A percentile compares a stretch with the other conserved stretches of the same genome.
Evolutionary conservation across 1,284 basidiomycete species (phyloP).

Genomic region (Amylostereum areolatum): DNA sequence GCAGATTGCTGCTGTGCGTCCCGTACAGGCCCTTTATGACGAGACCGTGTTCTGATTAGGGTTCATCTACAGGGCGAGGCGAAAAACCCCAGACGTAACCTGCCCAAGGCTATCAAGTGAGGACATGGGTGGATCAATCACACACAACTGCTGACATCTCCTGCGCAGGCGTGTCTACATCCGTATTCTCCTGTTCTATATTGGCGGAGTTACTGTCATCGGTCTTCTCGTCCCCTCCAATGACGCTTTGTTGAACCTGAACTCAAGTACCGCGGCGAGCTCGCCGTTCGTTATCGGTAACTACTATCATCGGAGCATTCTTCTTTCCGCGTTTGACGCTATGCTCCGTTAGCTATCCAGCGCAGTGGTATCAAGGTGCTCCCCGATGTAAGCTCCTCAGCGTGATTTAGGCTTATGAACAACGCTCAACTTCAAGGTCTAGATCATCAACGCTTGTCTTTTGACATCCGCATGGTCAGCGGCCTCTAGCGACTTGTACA

Average conservation of each 20-base stretch:
- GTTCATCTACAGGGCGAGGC: no score
- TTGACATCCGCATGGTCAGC: slow-evolving; percentile 86
- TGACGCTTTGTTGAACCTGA: slow-evolving; percentile 49
- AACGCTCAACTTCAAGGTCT: no score
- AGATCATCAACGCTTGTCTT: slow-evolving; percentile 84
- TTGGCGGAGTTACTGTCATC: slow-evolving; percentile 50
- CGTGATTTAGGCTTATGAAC: background rate
- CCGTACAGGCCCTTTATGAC: no score
- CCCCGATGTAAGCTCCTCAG: slow-evolving; percentile 27
- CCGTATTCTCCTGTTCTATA: slow-evolving; percentile 74
- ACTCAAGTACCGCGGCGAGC: slow-evolving; percentile 54
- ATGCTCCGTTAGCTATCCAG: no score
- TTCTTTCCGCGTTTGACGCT: no score
- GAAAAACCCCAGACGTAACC: slow-evolving; percentile 58
- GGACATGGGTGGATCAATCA: no score
- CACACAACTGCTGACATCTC: no score
- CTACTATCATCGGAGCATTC: no score
- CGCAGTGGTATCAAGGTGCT: slow-evolving; percentile 70
- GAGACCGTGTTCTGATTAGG: no score
- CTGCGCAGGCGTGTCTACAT: slow-evolving; percentile 64
- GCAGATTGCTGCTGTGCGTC: slow-evolving; percentile 71
- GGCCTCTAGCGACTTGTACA: slow-evolving; percentile 80
- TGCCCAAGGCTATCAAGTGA: slow-evolving; percentile 54
- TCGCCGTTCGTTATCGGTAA: slow-evolving; percentile 89
- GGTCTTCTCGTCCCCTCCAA: slow-evolving; percentile 74